phyloP scores from a whole-genome alignment of 768 basidiomycete genomes.

The Trametes coccinea region DNA sequence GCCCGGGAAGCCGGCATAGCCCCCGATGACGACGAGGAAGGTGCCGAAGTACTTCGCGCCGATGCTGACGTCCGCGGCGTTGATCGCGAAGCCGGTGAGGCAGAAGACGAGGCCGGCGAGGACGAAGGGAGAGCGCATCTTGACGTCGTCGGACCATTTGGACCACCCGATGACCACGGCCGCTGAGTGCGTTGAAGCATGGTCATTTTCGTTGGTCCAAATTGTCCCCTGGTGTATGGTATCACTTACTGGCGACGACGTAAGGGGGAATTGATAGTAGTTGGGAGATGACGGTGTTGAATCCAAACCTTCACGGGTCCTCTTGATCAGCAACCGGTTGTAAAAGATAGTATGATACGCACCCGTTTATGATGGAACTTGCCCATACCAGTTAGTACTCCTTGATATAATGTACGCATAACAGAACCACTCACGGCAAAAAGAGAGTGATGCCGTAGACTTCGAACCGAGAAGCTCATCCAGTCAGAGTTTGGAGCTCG shows the following conservation, averaged over 20 bases:
- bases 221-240: background rate
- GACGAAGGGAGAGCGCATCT: constrained; percentile 59
- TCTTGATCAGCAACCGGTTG: constrained; percentile 26
- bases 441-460: constrained; percentile 72
- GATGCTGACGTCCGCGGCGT: constrained; percentile 50
- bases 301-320: constrained; percentile 51
- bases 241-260: constrained; percentile 53
- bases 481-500: background rate
- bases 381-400: background rate
- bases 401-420: background rate
- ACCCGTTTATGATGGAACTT: background rate
- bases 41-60: constrained; percentile 73
- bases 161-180: constrained; percentile 53
- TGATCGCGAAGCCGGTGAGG: constrained; percentile 61
- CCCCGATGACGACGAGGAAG: constrained; percentile 65
- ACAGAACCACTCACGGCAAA: constrained; percentile 52
- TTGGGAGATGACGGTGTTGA: constrained; percentile 54
- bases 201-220: background rate
- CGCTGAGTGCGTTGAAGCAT: constrained; percentile 38
- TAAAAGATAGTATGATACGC: constrained; percentile 41
- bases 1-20: constrained; percentile 60
- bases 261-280: constrained; percentile 69
- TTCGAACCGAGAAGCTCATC: constrained; percentile 24
- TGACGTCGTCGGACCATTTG: constrained; percentile 56
- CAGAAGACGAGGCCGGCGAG: constrained; percentile 48